Evolutionary conservation across 1,284 basidiomycete species (phyloP).

Genomic region (Veloboletus limbatus): DNA sequence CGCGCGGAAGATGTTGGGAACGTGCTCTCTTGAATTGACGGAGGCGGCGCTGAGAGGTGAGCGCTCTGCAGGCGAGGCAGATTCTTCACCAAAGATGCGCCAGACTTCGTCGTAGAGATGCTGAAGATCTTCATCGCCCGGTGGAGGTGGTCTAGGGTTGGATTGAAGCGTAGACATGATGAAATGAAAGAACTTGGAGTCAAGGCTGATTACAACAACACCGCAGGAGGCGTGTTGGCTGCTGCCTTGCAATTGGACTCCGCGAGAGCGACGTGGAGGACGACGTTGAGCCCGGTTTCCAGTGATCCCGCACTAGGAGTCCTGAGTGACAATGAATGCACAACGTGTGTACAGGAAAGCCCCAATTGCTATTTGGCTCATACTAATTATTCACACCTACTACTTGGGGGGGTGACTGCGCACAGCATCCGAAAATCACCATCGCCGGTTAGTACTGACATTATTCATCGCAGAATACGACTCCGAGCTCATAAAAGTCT

Average conservation of each 20-base stretch:
- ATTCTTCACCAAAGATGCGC: constrained; percentile 56
- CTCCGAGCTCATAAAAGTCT: too few relatives aligned
- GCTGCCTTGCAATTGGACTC: constrained; percentile 1
- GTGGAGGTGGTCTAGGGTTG: constrained; percentile 38
- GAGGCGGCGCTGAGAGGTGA: constrained; percentile 17
- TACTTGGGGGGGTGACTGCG: too few relatives aligned
- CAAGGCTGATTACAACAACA: too few relatives aligned
- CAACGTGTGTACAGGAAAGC: too few relatives aligned
- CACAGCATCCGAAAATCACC: too few relatives aligned
- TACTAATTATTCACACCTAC: constrained; percentile 12
- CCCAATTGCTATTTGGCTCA: too few relatives aligned
- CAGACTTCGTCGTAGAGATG: constrained; percentile 71
- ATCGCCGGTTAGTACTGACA: too few relatives aligned
- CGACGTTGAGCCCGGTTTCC: constrained; percentile 7
- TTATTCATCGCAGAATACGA: too few relatives aligned
- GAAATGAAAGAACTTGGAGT: constrained; percentile 2
- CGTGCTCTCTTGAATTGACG: constrained; percentile 18
- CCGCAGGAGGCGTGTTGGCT: neutral
- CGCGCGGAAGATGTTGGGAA: constrained; percentile 19
- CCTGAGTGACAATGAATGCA: too few relatives aligned
- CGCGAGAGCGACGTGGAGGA: constrained; percentile 1
- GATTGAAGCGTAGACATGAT: constrained; percentile 31
- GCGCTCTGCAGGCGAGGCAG: constrained; percentile 24
- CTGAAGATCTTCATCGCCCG: constrained; percentile 66
- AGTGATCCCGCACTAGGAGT: too few relatives aligned